phyloP scores from a whole-genome alignment of 768 basidiomycete genomes.

The Lentinula raphanica region DNA sequence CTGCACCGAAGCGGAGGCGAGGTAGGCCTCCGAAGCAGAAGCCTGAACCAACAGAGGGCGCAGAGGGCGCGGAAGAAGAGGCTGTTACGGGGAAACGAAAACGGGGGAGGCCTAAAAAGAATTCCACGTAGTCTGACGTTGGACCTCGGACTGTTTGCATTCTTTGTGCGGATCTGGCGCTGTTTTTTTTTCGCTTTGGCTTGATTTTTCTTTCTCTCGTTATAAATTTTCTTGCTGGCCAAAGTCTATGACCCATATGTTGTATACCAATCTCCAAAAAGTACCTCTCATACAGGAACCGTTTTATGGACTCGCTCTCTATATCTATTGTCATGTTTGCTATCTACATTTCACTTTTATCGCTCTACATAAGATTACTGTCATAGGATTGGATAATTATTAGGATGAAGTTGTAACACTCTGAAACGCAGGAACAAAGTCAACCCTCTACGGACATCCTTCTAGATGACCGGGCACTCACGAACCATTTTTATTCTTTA shows the following conservation, averaged over 20 bases:
- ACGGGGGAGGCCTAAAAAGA: slow-evolving; percentile 64
- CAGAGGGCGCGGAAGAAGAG: slow-evolving; percentile 38
- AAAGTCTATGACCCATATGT: not conserved
- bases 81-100: slow-evolving; percentile 61
- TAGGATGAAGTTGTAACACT: not conserved
- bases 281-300: not conserved
- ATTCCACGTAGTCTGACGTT: slow-evolving; percentile 22
- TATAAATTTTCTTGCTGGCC: slow-evolving; percentile 6
- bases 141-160: not conserved
- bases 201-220: slow-evolving; percentile 17
- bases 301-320: slow-evolving; percentile 11
- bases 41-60: slow-evolving; percentile 29
- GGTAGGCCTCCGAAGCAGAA: slow-evolving; percentile 74
- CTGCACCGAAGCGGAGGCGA: slow-evolving; percentile 58
- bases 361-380: slow-evolving; percentile 26
- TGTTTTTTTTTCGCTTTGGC: not conserved
- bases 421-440: not conserved
- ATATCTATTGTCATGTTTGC: slow-evolving; percentile 21
- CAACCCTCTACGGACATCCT: not conserved
- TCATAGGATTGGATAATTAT: slow-evolving; percentile 15
- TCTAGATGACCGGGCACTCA: not conserved
- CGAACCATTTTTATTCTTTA: slow-evolving; percentile 3
- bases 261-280: slow-evolving; percentile 4
- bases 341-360: slow-evolving; percentile 16
- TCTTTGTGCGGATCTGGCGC: not conserved